Evolutionary conservation across 164 flowering plant genomes (phyloP).

Genomic region (Litsea cubeba): DNA sequence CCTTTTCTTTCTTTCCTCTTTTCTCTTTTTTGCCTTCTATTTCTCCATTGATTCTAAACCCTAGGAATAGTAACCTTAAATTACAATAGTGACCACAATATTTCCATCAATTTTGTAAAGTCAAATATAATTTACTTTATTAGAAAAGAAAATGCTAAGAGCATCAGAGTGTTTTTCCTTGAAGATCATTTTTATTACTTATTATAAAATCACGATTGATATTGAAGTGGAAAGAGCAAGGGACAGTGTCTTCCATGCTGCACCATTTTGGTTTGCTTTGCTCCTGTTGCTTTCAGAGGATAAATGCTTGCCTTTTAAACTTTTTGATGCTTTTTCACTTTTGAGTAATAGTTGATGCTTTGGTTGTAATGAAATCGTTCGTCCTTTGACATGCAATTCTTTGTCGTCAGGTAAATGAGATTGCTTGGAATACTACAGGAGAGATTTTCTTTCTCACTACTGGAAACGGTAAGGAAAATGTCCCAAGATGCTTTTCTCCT

Average conservation of each 20-base stretch:
- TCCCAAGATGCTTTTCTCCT: background rate
- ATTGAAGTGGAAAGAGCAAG: background rate
- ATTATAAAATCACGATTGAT: background rate
- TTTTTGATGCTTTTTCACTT: background rate
- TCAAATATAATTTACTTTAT: too few relatives aligned
- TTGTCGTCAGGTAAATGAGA: slow-evolving; percentile 79
- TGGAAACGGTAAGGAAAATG: slow-evolving; percentile 60
- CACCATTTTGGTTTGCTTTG: background rate
- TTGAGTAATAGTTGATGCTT: background rate
- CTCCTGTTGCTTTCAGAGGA: background rate
- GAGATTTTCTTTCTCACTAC: slow-evolving; percentile 92
- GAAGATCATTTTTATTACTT: background rate
- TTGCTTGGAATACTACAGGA: slow-evolving; percentile 92
- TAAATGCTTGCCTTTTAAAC: background rate
- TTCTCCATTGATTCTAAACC: too few relatives aligned
- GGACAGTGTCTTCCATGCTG: background rate
- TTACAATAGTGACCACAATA: too few relatives aligned
- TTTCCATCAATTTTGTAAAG: too few relatives aligned
- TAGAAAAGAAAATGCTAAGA: background rate
- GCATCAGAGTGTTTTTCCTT: background rate
- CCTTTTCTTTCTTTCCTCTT: too few relatives aligned
- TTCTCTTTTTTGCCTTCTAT: too few relatives aligned
- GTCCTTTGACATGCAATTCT: slow-evolving; percentile 1
- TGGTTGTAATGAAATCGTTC: too few relatives aligned
- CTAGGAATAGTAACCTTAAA: too few relatives aligned